Evolutionary conservation across 352 stramenopile genomes (phyloP), one percentile per base, ranked within the genome.

Genomic region (Pythium coloratum): DNA sequence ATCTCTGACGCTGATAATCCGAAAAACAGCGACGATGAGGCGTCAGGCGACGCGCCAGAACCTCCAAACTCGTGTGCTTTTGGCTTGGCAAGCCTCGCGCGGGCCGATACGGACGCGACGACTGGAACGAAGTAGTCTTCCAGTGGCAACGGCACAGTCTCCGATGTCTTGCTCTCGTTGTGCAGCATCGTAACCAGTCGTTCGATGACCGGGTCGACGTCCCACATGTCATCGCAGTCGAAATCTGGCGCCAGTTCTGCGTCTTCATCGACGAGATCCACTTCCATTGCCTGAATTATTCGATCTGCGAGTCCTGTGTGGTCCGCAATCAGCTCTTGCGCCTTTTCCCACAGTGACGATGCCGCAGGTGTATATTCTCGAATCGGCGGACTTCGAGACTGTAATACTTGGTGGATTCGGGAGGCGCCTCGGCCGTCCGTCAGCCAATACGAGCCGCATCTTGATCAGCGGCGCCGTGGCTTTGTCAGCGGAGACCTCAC

Each of bases 361-460:
- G 60, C 50, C 3, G 20, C 32, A 66, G 40, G 46, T 59, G 24
- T 3, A 66, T 49, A 6, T 66, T 59, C 5, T 53, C 36, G 50
- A 66, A 66, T n/a, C 49, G 20, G 20, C 34, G 20, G 12, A 33
- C 2, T 7, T 36, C 14, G 28, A 55, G 20, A 18, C 3, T 2
- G 5, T 59, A 9, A 9, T 40, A 4, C 7, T 54, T 40, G 2
- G 10, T 44, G 2, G 26, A 24, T 6, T 34, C 8, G 1, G 44
- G 49, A 33, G 60, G 49, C 49, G 12, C 49, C 3, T 66, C 36
- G 61, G 55, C 13, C 75, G 65, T 1, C n/a, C 58, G 49, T 83
- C 78, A 6, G 69, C 67, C 54, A 75, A 81, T 4, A 72, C 44
- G 5, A 79, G 65, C 18, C 55, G 65, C 67, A 77, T 77, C 12